These are phyloP conservation scores for Chaetomium cochliodes DNA, from an alignment of 495 filamentous ascomycete genomes.

Conservation along the genomic window DNA sequence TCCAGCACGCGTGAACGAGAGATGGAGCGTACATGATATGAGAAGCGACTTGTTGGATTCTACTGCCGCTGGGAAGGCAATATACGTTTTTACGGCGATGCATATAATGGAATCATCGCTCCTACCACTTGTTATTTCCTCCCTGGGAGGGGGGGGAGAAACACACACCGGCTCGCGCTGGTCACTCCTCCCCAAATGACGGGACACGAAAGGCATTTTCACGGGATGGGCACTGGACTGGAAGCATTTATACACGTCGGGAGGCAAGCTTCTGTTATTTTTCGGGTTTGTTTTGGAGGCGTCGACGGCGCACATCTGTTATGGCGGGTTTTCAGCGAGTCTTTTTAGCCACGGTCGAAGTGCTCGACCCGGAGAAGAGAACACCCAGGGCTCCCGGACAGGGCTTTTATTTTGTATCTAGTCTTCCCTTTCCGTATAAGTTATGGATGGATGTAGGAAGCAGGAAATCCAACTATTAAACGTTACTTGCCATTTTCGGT, in stretches of 20 bases:
- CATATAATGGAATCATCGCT: neutral
- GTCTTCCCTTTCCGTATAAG: neutral
- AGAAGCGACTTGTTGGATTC: neutral
- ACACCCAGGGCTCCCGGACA: neutral
- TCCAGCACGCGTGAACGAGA: slow-evolving; percentile 28
- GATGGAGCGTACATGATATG: neutral
- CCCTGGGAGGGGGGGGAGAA: no score
- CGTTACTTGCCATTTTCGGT: no score
- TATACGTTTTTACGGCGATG: neutral
- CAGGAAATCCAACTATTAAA: neutral
- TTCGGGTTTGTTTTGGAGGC: neutral
- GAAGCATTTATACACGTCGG: slow-evolving; percentile 14
- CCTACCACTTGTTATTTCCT: neutral
- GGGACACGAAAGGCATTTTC: slow-evolving; percentile 4
- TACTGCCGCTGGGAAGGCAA: slow-evolving; percentile 13
- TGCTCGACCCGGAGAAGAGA: slow-evolving; percentile 25
- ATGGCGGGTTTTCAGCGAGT: slow-evolving; percentile 2
- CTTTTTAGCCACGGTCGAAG: slow-evolving; percentile 23
- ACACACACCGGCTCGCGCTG: neutral
- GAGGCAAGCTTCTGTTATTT: neutral
- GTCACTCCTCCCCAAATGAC: neutral
- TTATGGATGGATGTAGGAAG: no score
- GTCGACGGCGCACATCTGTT: slow-evolving; percentile 14
- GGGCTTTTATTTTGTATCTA: neutral
- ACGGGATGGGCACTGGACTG: neutral